Base-by-base conservation (phyloP, 768 basidiomycete genomes). In the Lentinus tigrinus region DNA sequence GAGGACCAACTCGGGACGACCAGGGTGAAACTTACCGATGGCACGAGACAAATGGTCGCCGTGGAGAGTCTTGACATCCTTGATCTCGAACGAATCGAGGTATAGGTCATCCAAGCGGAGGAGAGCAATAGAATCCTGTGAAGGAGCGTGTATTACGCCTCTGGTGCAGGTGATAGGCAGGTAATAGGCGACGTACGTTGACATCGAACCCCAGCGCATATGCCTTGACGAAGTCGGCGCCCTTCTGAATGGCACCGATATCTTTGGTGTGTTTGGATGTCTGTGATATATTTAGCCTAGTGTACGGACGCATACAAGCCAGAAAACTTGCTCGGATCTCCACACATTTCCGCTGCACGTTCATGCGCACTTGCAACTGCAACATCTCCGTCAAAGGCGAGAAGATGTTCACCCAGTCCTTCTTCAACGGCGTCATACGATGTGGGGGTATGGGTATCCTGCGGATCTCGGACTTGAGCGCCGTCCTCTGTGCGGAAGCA, bases 11-110 rank as follows among this genome's bases (percentile, higher is more conserved):
- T 14, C 13, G 3, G 5, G 19, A 3, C 4, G 3, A 36, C 3
- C 8, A 11, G 9, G 31, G n/a, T 13, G 10, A 56, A 6, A 66
- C 77, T 40, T 60, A 85, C 94, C 97, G 60, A 99, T 98, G 10
- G 97, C 97, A 63, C 97, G 90, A n/a, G 95, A 93, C 9, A 99
- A 79, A 73, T 99, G 97, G 68, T 99, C 97, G 2, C 97, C 97
- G 59, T 97, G 95, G 7, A 99, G 81, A 0, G 93, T 96, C 77
- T 99, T 99, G 52, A 98, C 95, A 65, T 99, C 97, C 73, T 98
- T 98, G 73, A 99, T 96, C 74, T 99, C 97, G 68, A 97, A 97
- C 3, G 95, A 95, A 68, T 98, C 97, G 46, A 99, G 89, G 72
- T 98, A 99, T 14, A 99, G 83, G 70, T 98, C 97, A 69, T 99